Evolutionary conservation across 1,284 basidiomycete species (phyloP).

Genomic region (Rhodofomes roseus): DNA sequence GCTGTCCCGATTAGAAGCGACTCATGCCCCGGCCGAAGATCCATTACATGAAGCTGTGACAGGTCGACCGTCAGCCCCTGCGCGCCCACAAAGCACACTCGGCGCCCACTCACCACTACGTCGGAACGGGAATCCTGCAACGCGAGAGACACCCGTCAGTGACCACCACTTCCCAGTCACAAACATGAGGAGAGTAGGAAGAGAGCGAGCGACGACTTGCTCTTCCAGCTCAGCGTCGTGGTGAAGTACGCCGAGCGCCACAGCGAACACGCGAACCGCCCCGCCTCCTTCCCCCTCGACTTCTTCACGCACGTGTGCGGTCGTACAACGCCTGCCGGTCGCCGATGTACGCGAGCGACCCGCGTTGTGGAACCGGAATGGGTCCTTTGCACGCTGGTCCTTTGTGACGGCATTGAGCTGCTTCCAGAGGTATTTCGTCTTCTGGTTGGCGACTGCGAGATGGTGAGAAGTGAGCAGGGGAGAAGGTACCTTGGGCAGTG

Average conservation of each 20-base stretch:
- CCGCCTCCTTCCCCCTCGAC: constrained; percentile 62
- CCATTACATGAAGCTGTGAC: constrained; percentile 56
- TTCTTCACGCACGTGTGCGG: constrained; percentile 46
- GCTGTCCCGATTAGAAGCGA: constrained; percentile 46
- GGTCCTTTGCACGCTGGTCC: constrained; percentile 43
- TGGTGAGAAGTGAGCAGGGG: constrained; percentile 5
- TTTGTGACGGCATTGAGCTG: constrained; percentile 62
- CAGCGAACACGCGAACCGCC: constrained; percentile 71
- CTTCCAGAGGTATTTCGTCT: constrained; percentile 72
- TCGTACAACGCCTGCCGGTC: constrained; percentile 83
- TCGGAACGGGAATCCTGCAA: constrained; percentile 63
- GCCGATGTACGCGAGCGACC: constrained; percentile 81
- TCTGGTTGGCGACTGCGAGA: constrained; percentile 77
- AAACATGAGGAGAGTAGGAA: no score
- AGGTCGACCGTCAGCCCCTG: not conserved
- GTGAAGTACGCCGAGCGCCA: constrained; percentile 83
- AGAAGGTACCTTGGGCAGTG: constrained; percentile 69
- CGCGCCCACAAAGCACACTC: not conserved
- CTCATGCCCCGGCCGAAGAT: constrained; percentile 81
- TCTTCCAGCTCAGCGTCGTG: constrained; percentile 72
- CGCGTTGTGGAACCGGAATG: constrained; percentile 68
- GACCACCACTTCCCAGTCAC: constrained; percentile 28
- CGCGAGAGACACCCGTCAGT: not conserved
- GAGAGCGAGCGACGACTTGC: constrained; percentile 44
- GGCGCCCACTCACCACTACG: constrained; percentile 53